These are phyloP conservation scores for Globisporangium cylindrosporum DNA, from an alignment of 352 stramenopile species.

Conservation along the genomic window DNA sequence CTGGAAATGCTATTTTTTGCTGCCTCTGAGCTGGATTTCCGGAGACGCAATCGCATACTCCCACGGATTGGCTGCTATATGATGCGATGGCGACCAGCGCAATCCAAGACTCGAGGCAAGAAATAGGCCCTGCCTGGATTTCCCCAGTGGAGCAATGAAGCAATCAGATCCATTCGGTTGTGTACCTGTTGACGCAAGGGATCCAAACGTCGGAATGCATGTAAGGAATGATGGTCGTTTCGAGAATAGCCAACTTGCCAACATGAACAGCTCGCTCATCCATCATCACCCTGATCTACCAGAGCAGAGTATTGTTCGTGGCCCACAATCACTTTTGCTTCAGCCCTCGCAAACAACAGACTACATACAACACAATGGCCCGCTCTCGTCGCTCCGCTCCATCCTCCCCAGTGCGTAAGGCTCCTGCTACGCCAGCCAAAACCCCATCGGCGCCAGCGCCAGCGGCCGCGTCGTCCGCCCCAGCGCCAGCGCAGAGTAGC, in stretches of 20 bases:
- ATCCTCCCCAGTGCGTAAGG: conserved; percentile 45
- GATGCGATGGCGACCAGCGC: too few relatives aligned
- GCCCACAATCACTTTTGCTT: conserved; percentile 15
- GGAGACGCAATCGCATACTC: too few relatives aligned
- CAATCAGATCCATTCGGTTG: not conserved
- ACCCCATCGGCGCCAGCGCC: conserved; percentile 20
- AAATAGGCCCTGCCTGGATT: too few relatives aligned
- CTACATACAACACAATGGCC: conserved; percentile 38
- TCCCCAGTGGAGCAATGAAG: not conserved
- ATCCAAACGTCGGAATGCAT: not conserved
- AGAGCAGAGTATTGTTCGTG: not conserved
- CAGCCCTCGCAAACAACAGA: not conserved
- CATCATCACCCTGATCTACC: not conserved
- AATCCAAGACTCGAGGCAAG: too few relatives aligned
- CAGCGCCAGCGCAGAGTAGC: conserved; percentile 27
- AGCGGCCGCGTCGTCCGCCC: conserved; percentile 27
- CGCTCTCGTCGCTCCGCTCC: conserved; percentile 60
- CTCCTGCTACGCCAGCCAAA: conserved; percentile 20
- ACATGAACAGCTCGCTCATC: not conserved
- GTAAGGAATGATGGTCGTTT: not conserved
- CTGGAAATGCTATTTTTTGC: too few relatives aligned
- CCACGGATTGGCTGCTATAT: too few relatives aligned
- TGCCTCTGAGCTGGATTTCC: too few relatives aligned
- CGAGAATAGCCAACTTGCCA: conserved; percentile 6
- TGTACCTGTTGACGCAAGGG: not conserved